Conservation (phyloP, 441 rosid species). For the Biscutella auriculata region DNA sequence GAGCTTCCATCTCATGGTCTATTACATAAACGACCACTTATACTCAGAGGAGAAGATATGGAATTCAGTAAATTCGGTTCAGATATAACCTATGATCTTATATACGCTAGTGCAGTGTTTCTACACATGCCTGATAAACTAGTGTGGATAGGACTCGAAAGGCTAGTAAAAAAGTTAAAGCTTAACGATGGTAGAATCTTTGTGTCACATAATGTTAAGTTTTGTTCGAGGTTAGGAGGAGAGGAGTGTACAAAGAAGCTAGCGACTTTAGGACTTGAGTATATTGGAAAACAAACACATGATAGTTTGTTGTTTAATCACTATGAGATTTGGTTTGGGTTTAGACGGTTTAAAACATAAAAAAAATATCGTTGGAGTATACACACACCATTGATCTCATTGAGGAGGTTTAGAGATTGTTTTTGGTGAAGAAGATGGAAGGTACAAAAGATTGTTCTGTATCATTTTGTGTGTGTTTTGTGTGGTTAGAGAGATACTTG, state of each 20-base stretch:
- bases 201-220: constrained; percentile 86
- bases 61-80: constrained; percentile 69
- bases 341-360: constrained; percentile 50
- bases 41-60: constrained; percentile 83
- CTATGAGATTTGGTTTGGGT: constrained; percentile 89
- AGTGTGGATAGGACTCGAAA: constrained; percentile 83
- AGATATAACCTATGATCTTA: constrained; percentile 46
- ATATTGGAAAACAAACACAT: constrained; percentile 58
- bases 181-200: constrained; percentile 69
- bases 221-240: constrained; percentile 74
- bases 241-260: constrained; percentile 68
- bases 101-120: constrained; percentile 95
- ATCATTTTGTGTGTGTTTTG: too few species aligned
- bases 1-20: constrained; percentile 97
- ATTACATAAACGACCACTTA: constrained; percentile 64
- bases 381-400: too few species aligned
- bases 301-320: constrained; percentile 91
- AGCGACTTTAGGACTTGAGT: constrained; percentile 59
- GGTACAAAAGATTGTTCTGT: too few species aligned
- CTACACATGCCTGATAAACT: constrained; percentile 94
- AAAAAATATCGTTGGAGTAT: too few species aligned
- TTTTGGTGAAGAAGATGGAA: too few species aligned
- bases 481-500: too few species aligned
- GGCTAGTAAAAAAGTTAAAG: constrained; percentile 50
- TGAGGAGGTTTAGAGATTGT: too few species aligned